Evolutionary conservation across 148 eudicot species (phyloP).

Genomic region (Drosera capensis): DNA sequence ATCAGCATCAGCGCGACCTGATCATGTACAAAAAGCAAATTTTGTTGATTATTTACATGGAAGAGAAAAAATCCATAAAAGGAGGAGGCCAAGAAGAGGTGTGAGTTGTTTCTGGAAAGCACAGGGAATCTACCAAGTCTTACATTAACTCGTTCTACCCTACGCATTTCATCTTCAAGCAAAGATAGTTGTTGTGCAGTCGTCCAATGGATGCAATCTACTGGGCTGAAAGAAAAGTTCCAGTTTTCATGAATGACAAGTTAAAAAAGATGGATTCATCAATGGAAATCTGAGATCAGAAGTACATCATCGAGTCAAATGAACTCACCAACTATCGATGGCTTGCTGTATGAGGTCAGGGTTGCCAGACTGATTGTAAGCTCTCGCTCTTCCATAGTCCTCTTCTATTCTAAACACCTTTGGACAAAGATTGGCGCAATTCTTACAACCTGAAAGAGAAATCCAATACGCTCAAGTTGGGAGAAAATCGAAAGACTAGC

Average conservation of each 20-base stretch:
- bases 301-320: too few species aligned
- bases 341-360: constrained; percentile 67
- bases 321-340: constrained; percentile 71
- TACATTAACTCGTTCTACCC: constrained; percentile 95
- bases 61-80: neutral
- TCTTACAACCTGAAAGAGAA: constrained; percentile 62
- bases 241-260: neutral
- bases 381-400: constrained; percentile 96
- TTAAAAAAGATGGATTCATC: neutral
- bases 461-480: neutral
- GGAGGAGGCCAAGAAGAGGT: neutral
- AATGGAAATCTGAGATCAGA: neutral
- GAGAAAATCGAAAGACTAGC: neutral
- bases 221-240: constrained; percentile 60
- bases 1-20: constrained; percentile 95
- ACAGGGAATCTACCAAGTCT: constrained; percentile 6
- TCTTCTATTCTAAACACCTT: constrained; percentile 80
- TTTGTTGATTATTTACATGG: neutral
- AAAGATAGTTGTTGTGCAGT: constrained; percentile 86
- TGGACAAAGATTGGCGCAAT: constrained; percentile 80
- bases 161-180: constrained; percentile 99
- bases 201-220: constrained; percentile 97
- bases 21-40: constrained; percentile 1
- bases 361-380: constrained; percentile 48
- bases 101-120: neutral